Evolutionary conservation across 306 rosid species (phyloP), one percentile per base, ranked within the genome.

Genomic region (Fragaria iinumae): DNA sequence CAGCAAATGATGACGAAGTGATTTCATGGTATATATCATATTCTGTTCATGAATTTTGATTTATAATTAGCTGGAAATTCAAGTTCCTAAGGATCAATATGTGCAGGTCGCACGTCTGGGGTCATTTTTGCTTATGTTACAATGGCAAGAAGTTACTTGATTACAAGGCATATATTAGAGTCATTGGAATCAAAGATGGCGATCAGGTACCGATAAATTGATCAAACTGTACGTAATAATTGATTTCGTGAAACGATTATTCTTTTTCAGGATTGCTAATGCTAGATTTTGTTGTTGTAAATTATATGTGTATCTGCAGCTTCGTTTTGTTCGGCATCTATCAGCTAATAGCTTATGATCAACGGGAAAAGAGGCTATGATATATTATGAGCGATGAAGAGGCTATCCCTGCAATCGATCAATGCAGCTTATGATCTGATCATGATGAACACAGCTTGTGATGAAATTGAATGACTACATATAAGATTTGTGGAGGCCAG

Each of bases 41-140:
- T 23, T 4, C 3, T 39, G 13, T 39, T 53, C 41, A 8, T 43
- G 55, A 52, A 74, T 23, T 23, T 59, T 34, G 29, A 44, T 38
- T 25, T 56, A 48, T 29, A 60, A 13, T 44, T 23, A 21, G 27
- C 14, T 53, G 38, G 50, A 55, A 14, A 4, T 14, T 14, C 5
- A 59, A 25, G 17, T 43, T 57, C 60, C 55, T 4, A 38, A 73
- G 8, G 50, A 38, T 67, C 45, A 36, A 16, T 34, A 38, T 67
- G 9, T 74, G 83, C 34, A 88, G 89, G 89, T 76, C 86, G 65
- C 86, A 83, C 81, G 86, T 85, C 41, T 85, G 91, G 89, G 78
- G 89, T 72, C 83, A 85, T 73, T 88, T 85, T 85, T 85, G 86
- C 84, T 81, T 83, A 38, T 55, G 86, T 78, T 88, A 79, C 48